Percentiles rank a stretch among this genome's conserved stretches.
Conservation (phyloP, 371 early-diverging fungal genomes). For the Mortierella sp. region DNA sequence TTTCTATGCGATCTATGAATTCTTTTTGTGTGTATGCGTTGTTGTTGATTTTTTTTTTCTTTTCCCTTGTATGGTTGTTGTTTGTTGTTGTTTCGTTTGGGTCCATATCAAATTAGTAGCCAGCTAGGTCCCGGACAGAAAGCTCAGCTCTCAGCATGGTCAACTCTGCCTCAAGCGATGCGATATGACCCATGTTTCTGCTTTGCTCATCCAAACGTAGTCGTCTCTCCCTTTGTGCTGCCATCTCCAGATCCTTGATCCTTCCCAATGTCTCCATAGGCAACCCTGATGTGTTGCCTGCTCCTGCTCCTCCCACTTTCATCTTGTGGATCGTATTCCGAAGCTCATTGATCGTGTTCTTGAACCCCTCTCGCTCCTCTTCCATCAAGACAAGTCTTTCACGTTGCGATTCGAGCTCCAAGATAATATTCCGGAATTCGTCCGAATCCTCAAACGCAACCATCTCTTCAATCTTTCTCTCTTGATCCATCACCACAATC, state of each 20-base stretch:
- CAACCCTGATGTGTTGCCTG: background rate
- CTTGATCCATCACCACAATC: conserved; percentile 50
- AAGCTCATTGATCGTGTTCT: conserved; percentile 32
- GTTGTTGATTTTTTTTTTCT: too few species aligned
- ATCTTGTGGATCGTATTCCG: conserved; percentile 37
- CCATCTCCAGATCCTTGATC: conserved; percentile 35
- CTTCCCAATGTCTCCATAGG: background rate
- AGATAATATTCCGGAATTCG: conserved; percentile 48
- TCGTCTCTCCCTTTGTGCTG: conserved; percentile 55
- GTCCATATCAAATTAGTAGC: conserved; percentile 10
- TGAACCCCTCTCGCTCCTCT: conserved; percentile 39
- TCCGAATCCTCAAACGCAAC: conserved; percentile 55
- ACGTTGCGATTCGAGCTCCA: conserved; percentile 58
- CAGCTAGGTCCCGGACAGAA: conserved; percentile 42
- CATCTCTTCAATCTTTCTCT: conserved; percentile 49
- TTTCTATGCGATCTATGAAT: too few species aligned
- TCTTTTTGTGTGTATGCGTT: too few species aligned
- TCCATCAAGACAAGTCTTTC: conserved; percentile 55
- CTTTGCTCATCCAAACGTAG: conserved; percentile 53
- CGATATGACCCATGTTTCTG: conserved; percentile 51
- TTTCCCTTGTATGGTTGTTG: too few species aligned
- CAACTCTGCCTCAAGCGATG: conserved; percentile 58
- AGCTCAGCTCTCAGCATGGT: conserved; percentile 55
- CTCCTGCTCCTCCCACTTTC: conserved; percentile 22
- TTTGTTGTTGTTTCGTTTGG: background rate